Evolutionary conservation across 805 yeast genomes (phyloP), one percentile per base, ranked within the genome.

Genomic region (Yueomyces sp.): DNA sequence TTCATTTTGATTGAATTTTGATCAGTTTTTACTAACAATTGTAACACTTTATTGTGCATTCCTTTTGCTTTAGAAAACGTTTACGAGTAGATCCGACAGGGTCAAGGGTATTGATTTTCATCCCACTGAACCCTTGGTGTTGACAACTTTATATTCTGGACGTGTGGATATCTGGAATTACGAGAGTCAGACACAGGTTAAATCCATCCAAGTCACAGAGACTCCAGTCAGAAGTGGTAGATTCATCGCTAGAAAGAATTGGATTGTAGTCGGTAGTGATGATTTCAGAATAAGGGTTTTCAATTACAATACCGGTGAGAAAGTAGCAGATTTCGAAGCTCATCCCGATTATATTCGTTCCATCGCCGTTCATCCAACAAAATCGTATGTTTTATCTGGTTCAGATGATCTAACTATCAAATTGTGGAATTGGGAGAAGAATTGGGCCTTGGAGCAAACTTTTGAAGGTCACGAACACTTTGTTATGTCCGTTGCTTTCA

Each of bases 21-120:
- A 19, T 19, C 19, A 19, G 19, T 19, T 19, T 19, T 19, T 19
- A 19, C 19, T 19, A 32, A 32, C 12, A 32, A 9, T 9, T 9
- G 36, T 12, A 32, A 32, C 36, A 32, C 8, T 9, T 32, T 12
- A 36, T 7, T 37, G 6, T 8, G 7, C 8, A 12, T 26, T 19
- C 7, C 7, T 9, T 7, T 37, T 27, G 7, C 5, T 6, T 27
- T 59, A 81, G 75, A 85, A 84, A 70, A 81, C 81, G 55, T 85
- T 88, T 65, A 81, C 86, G 52, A 77, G 92, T 49, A 85, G 96
- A 56, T 81, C 96, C 37, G 96, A 88, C 63, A 81, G 99, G 63
- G 96, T 92, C 61, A 92, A 92, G 66, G 96, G 96, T 41, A 82
- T 92, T 59, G 99, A 92, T 66, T 84, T 92, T 72, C 99, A 92